Percentiles rank a stretch among this genome's conserved stretches.
These are phyloP conservation scores for Aspergillus heteromorphus DNA, from an alignment of 495 filamentous ascomycete species.

Conservation along the genomic window DNA sequence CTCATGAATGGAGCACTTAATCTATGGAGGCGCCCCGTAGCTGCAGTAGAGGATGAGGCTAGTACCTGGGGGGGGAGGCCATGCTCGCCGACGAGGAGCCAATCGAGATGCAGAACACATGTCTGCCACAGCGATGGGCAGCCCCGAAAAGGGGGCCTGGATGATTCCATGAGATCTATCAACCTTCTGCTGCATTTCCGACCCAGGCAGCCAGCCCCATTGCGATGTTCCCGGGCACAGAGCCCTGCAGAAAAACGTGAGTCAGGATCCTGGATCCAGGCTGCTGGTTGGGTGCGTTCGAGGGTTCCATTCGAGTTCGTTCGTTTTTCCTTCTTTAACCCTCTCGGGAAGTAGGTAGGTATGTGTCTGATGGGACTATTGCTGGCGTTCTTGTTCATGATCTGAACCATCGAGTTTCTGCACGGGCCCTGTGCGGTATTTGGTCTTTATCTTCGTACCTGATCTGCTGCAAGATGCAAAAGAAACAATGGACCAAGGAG, in stretches of 20 bases:
- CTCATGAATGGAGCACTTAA: not conserved
- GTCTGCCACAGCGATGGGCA: not conserved
- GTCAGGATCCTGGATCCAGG: conserved; percentile 6
- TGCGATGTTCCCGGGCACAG: not conserved
- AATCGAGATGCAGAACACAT: not conserved
- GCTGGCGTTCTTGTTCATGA: not conserved
- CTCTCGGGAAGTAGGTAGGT: not conserved
- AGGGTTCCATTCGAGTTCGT: not conserved
- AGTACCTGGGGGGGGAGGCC: not conserved
- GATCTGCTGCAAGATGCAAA: not conserved
- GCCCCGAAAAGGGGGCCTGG: not conserved
- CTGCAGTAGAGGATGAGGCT: not conserved
- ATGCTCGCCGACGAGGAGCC: not conserved
- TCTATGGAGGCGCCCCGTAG: not conserved
- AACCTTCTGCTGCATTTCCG: conserved; percentile 8
- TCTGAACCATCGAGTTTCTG: not conserved
- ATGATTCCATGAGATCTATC: conserved; percentile 11
- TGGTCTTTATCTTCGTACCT: not conserved
- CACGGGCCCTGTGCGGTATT: not conserved
- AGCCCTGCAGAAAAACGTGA: conserved; percentile 11
- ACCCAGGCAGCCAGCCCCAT: not conserved
- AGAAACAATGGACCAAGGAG: not conserved
- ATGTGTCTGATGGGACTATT: no score
- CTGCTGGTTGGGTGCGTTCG: conserved; percentile 2
- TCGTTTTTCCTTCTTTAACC: not conserved